Conservation (phyloP, 768 basidiomycete genomes). For the Rhodosporidiobolus odoratus region DNA sequence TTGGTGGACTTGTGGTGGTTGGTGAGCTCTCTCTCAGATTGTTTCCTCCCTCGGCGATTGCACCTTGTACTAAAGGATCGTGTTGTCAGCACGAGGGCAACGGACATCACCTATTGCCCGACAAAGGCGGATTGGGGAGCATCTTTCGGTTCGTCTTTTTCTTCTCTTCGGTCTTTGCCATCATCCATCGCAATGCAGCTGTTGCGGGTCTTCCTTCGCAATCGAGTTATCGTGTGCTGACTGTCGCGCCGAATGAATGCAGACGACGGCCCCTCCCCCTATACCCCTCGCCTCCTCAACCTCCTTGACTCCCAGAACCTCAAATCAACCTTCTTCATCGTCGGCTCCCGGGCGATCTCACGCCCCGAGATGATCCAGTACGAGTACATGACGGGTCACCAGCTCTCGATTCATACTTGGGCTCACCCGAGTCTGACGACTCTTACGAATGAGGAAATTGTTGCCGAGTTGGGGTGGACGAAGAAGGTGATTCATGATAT, state of each 20-base stretch:
- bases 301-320: slow-evolving; percentile 63
- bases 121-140: slow-evolving; percentile 57
- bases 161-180: neutral
- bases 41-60: slow-evolving; percentile 44
- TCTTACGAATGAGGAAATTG: slow-evolving; percentile 59
- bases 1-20: slow-evolving; percentile 88
- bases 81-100: slow-evolving; percentile 62
- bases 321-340: slow-evolving; percentile 79
- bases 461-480: slow-evolving; percentile 72
- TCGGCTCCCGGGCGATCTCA: slow-evolving; percentile 74
- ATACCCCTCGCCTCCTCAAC: slow-evolving; percentile 66
- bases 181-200: too few relatives aligned
- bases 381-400: slow-evolving; percentile 72
- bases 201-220: too few relatives aligned
- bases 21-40: slow-evolving; percentile 51
- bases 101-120: slow-evolving; percentile 72
- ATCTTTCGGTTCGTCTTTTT: slow-evolving; percentile 45
- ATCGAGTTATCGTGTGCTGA: too few relatives aligned
- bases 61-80: slow-evolving; percentile 72
- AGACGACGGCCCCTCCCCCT: slow-evolving; percentile 74
- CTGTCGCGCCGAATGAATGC: too few relatives aligned
- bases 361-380: slow-evolving; percentile 64
- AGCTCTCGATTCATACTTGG: slow-evolving; percentile 74
- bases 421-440: slow-evolving; percentile 69
- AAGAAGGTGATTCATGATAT: slow-evolving; percentile 78